Percentiles rank a stretch among this genome's conserved stretches.
Evolutionary conservation across 768 basidiomycete species (phyloP).

Genomic region (Cubamyces lactineus): DNA sequence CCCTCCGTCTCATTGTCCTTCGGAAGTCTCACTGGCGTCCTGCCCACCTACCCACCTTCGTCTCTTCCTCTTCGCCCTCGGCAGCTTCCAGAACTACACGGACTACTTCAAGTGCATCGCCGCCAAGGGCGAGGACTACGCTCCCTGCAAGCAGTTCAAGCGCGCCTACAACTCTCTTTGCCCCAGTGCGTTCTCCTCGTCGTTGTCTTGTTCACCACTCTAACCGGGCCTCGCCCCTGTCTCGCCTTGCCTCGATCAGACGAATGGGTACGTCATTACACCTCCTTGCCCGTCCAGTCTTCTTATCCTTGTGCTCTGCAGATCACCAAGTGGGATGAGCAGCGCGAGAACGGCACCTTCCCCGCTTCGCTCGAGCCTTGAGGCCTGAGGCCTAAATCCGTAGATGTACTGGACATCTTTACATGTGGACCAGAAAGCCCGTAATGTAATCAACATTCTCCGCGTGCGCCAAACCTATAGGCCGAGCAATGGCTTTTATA

Average conservation of each 20-base stretch:
- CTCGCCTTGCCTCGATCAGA: conserved; percentile 51
- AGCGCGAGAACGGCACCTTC: conserved; percentile 92
- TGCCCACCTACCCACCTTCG: neutral
- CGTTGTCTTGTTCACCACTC: neutral
- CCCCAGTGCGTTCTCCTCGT: conserved; percentile 75
- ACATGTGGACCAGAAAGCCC: neutral
- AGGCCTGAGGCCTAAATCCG: conserved; percentile 65
- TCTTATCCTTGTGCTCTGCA: conserved; percentile 34
- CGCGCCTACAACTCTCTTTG: conserved; percentile 95
- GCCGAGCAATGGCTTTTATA: neutral
- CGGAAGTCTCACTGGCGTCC: conserved; percentile 3
- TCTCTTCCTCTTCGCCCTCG: neutral
- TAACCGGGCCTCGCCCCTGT: conserved; percentile 2
- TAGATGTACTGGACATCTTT: conserved; percentile 6
- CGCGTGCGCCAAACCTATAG: neutral
- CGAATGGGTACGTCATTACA: conserved; percentile 71
- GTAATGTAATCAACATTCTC: conserved; percentile 2
- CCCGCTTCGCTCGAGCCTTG: conserved; percentile 86
- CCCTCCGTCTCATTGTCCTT: neutral
- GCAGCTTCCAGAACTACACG: conserved; percentile 92
- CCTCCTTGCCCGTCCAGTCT: neutral
- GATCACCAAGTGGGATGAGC: conserved; percentile 92
- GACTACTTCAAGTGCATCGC: conserved; percentile 98
- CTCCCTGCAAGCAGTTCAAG: conserved; percentile 99
- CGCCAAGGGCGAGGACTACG: conserved; percentile 97